These are phyloP conservation scores for Cyclanthera cordifolia DNA, from an alignment of 306 rosid genomes.

Conservation along the genomic window DNA sequence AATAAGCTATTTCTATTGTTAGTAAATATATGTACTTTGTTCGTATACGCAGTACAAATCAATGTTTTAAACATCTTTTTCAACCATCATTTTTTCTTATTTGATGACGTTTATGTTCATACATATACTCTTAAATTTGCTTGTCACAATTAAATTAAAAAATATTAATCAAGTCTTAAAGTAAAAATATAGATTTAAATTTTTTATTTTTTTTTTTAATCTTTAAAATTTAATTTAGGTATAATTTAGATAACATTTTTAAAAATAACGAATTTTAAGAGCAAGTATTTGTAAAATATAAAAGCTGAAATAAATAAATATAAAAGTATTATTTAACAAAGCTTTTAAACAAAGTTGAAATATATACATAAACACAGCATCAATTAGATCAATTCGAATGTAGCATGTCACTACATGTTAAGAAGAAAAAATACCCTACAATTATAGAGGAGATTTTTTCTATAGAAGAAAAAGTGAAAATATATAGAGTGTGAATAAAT, in stretches of 20 bases:
- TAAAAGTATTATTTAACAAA: background rate
- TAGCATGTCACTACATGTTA: background rate
- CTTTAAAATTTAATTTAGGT: background rate
- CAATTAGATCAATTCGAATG: background rate
- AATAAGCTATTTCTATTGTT: too few relatives aligned
- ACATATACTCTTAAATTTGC: too few relatives aligned
- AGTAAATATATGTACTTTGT: too few relatives aligned
- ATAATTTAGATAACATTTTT: background rate
- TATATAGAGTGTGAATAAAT: background rate
- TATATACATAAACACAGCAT: background rate
- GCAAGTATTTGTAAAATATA: background rate
- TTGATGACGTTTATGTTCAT: too few relatives aligned
- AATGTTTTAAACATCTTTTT: too few relatives aligned
- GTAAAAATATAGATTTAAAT: background rate
- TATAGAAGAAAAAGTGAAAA: background rate
- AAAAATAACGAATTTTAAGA: background rate
- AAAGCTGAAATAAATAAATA: background rate
- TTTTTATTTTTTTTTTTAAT: background rate
- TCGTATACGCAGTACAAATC: too few relatives aligned
- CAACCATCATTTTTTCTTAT: too few relatives aligned
- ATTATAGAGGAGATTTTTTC: background rate
- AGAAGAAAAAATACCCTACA: background rate
- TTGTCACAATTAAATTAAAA: too few relatives aligned
- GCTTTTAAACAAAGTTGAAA: too few relatives aligned
- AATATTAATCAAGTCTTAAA: background rate